Percentiles rank a stretch among this genome's conserved stretches.
These are phyloP conservation scores for Wickerhamiella kurtzmanii DNA, from an alignment of 805 yeast genomes.

Conservation along the genomic window DNA sequence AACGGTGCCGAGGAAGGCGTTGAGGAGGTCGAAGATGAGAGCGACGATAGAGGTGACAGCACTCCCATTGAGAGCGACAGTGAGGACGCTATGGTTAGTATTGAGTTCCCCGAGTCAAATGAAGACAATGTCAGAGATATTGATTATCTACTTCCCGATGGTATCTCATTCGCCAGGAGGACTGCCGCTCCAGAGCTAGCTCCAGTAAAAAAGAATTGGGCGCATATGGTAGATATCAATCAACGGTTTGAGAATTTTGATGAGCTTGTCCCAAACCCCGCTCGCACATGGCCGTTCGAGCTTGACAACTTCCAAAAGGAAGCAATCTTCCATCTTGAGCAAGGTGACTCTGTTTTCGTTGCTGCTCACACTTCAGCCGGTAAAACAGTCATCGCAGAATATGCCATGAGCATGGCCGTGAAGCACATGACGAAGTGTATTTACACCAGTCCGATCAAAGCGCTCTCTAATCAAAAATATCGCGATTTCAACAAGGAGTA, in stretches of 20 bases:
- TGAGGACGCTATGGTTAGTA: conserved; percentile 5
- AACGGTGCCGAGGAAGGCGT: conserved; percentile 7
- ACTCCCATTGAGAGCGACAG: conserved; percentile 8
- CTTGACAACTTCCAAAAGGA: conserved; percentile 92
- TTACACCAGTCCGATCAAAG: conserved; percentile 91
- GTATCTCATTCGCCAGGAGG: conserved; percentile 34
- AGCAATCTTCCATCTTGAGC: conserved; percentile 90
- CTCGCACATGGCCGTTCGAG: conserved; percentile 88
- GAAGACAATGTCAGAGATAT: conserved; percentile 20
- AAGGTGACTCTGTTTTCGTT: conserved; percentile 95
- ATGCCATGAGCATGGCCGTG: conserved; percentile 93
- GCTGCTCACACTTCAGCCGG: conserved; percentile 99
- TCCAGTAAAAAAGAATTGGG: conserved; percentile 56
- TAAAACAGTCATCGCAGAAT: conserved; percentile 95
- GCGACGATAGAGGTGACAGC: not conserved
- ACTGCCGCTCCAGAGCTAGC: not conserved
- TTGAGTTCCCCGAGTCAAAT: conserved; percentile 3
- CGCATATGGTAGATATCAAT: conserved; percentile 82
- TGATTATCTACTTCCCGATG: conserved; percentile 39
- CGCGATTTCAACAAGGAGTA: conserved; percentile 74
- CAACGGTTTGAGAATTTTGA: conserved; percentile 72
- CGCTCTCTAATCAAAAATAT: conserved; percentile 78
- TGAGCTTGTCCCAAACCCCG: conserved; percentile 85
- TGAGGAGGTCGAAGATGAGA: conserved; percentile 14
- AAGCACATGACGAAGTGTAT: conserved; percentile 94